Percentiles rank a stretch among this genome's conserved stretches.
phyloP scores from a whole-genome alignment of 2,329 filamentous ascomycete genomes.

The Domatiomyces globalis region DNA sequence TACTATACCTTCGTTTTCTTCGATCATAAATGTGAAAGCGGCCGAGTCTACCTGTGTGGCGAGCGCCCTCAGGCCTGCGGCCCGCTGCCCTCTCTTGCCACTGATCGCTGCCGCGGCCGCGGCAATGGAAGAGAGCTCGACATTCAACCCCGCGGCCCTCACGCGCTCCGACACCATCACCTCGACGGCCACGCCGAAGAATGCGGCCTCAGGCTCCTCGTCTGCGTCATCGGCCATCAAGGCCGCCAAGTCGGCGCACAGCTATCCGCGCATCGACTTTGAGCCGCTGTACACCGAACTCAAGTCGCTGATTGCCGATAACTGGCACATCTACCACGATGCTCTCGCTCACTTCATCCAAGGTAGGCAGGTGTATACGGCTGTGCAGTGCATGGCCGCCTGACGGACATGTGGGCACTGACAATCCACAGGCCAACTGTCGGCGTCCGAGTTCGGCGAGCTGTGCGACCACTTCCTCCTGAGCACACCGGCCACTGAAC shows the following conservation, averaged over 20 bases:
- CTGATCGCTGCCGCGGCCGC: background rate
- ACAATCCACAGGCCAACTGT: slow-evolving; percentile 37
- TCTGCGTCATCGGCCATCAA: slow-evolving; percentile 23
- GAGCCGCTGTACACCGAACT: slow-evolving; percentile 49
- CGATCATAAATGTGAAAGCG: background rate
- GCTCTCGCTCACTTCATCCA: slow-evolving; percentile 43
- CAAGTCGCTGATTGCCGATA: slow-evolving; percentile 44
- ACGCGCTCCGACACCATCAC: slow-evolving; percentile 18
- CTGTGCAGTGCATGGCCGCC: background rate
- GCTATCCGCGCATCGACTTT: slow-evolving; percentile 47
- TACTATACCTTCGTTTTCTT: background rate
- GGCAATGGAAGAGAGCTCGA: slow-evolving; percentile 3
- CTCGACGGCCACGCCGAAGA: slow-evolving; percentile 9
- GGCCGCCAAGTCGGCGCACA: slow-evolving; percentile 36
- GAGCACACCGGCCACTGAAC: slow-evolving; percentile 37
- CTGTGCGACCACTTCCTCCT: slow-evolving; percentile 43
- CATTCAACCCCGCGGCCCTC: slow-evolving; percentile 22
- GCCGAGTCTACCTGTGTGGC: background rate
- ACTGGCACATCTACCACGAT: slow-evolving; percentile 48
- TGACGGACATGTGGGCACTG: slow-evolving; percentile 2
- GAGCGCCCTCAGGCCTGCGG: background rate
- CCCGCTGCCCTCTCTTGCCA: background rate
- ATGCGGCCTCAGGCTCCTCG: background rate
- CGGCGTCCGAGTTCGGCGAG: slow-evolving; percentile 46
- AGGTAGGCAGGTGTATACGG: slow-evolving; percentile 28